Percentiles rank a stretch among this genome's conserved stretches.
Evolutionary conservation across 140 eudicot species (phyloP).

Genomic region (Anethum foeniculum): DNA sequence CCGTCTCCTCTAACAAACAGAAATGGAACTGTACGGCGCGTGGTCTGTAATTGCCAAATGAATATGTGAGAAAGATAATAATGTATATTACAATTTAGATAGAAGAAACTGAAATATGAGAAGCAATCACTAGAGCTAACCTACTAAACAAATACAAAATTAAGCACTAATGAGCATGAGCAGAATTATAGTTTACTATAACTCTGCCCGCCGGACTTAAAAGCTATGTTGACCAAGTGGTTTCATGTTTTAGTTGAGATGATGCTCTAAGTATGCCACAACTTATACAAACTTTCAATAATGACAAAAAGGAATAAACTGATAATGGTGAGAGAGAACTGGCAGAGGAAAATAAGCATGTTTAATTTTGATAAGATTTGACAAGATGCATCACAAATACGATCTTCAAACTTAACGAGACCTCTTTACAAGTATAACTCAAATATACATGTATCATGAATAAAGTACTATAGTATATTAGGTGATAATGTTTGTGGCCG

Average conservation of each 20-base stretch:
- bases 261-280: background rate
- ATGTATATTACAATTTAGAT: background rate
- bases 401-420: background rate
- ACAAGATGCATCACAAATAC: background rate
- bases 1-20: constrained; percentile 99
- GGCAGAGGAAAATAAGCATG: background rate
- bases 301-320: background rate
- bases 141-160: background rate
- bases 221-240: background rate
- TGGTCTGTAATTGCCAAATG: constrained; percentile 43
- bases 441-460: background rate
- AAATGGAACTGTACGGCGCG: constrained; percentile 78
- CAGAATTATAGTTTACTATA: background rate
- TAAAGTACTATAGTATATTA: background rate
- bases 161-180: background rate
- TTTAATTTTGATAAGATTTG: too few species aligned
- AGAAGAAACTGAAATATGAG: background rate
- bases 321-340: background rate
- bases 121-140: background rate
- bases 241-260: background rate
- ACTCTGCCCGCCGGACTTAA: background rate
- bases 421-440: background rate
- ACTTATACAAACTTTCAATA: background rate
- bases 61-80: background rate
- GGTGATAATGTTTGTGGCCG: background rate